Base-by-base conservation (phyloP, 2,329 filamentous ascomycete species). In the Epichloe baconii region DNA sequence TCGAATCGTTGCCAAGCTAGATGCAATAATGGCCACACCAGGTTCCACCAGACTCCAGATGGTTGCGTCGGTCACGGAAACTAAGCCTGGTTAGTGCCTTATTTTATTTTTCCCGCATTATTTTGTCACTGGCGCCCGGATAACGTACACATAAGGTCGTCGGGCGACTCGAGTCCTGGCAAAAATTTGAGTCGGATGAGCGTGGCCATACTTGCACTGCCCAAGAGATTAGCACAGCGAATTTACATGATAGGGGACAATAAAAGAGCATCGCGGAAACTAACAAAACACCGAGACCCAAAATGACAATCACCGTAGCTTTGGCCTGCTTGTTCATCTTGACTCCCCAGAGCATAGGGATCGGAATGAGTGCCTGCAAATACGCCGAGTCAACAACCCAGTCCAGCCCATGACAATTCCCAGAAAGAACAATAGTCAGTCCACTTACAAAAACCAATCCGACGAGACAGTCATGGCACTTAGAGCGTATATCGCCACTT, bases 1-100 rank as follows among this genome's bases (percentile, higher is more conserved):
- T 3, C 76, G 72, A 35, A 79, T 75, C 5, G 76, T 79, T 21
- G 73, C 74, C 11, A 79, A 64, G 53, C 73, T 77, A 2, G 76
- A 71, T 12, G 76, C 76, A 26, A 74, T 61, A 44, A 79, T 79
- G 53, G 75, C 76, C 21, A 79, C 70, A 5, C 75, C 76, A 2
- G 76, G 75, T 57, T 79, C 76, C 49, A 79, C 65, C n/a, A 79
- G 63, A 10, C 74, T 78, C 76, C 76, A 79, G 6, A 78, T 67
- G 70, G 76, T 75, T 37, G 75, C 70, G 53, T 76, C 66, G 4
- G 75, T 78, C 21, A 69, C 72, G 49, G 68, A 67, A 58, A 68
- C 74, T 77, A 44, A 8, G 36, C 1, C 17, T 15, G 7, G 47
- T 66, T 46, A 63, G 58, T 31, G 3, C n/a, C 21, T 26, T 2